phyloP scores from a whole-genome alignment of 768 basidiomycete genomes.

The Macrocybe gigantea region DNA sequence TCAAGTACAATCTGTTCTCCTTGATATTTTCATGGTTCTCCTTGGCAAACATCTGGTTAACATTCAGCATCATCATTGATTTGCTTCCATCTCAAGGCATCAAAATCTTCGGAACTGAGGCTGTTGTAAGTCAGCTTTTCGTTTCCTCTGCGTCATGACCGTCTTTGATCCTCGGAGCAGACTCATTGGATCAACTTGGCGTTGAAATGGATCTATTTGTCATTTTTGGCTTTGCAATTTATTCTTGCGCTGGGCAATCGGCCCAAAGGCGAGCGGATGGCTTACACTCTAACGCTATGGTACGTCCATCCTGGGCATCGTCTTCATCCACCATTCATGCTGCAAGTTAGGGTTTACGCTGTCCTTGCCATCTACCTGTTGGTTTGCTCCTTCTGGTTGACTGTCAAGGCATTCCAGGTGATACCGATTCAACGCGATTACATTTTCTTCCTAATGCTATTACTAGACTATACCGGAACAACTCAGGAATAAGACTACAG shows the following conservation, averaged over 20 bases:
- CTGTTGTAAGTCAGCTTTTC: conserved; percentile 45
- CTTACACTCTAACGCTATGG: conserved; percentile 74
- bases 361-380: conserved; percentile 79
- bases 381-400: conserved; percentile 82
- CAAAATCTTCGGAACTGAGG: conserved; percentile 65
- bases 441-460: neutral
- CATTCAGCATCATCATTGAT: conserved; percentile 94
- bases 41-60: conserved; percentile 88
- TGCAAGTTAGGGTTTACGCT: conserved; percentile 67
- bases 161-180: conserved; percentile 26
- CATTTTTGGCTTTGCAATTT: conserved; percentile 74
- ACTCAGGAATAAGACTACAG: conserved; percentile 42
- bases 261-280: conserved; percentile 80
- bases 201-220: conserved; percentile 84
- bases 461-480: conserved; percentile 46
- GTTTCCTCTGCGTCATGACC: neutral
- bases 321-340: neutral
- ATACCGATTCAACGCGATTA: conserved; percentile 11
- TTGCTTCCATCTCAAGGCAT: conserved; percentile 55
- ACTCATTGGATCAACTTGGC: conserved; percentile 85
- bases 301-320: conserved; percentile 21
- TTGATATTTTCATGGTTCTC: conserved; percentile 93
- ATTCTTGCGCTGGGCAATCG: conserved; percentile 66
- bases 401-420: conserved; percentile 73
- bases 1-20: conserved; percentile 78